phyloP scores from a whole-genome alignment of 1,284 basidiomycete genomes.

The Cryptococcus sp. region DNA sequence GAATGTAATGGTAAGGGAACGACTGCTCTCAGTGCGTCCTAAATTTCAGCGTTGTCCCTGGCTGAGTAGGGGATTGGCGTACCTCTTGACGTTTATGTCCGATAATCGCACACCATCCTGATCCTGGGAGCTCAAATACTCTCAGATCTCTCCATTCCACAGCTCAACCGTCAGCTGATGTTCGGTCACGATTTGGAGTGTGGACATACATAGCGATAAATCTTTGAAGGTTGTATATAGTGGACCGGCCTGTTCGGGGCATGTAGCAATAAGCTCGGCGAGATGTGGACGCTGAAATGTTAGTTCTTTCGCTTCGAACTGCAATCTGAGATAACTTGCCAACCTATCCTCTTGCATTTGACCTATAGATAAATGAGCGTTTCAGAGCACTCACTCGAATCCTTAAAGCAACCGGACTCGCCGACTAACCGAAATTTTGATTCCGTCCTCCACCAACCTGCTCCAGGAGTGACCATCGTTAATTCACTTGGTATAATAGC shows the following conservation, averaged over 20 bases:
- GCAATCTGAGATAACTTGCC: no score
- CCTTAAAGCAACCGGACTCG: neutral
- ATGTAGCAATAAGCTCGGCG: neutral
- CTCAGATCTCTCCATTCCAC: constrained; percentile 46
- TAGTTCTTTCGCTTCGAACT: no score
- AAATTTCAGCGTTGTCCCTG: neutral
- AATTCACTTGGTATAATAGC: neutral
- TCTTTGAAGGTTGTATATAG: constrained; percentile 41
- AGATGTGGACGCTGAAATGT: neutral
- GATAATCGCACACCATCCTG: constrained; percentile 37
- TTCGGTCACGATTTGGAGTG: neutral
- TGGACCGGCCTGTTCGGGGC: constrained; percentile 40
- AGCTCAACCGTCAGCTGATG: constrained; percentile 26
- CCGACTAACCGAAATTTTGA: neutral
- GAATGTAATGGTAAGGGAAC: constrained; percentile 44
- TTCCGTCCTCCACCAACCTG: neutral
- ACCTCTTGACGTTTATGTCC: constrained; percentile 41
- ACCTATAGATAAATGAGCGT: no score
- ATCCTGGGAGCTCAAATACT: constrained; percentile 20
- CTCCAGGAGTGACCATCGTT: neutral
- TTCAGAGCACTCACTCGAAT: neutral
- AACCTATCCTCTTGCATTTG: no score
- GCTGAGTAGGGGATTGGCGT: constrained; percentile 9
- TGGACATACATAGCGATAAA: constrained; percentile 39
- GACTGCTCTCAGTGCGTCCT: constrained; percentile 45